Base-by-base conservation (phyloP, 2,329 filamentous ascomycete species). In the Aspergillus fumigatiaffinis region DNA sequence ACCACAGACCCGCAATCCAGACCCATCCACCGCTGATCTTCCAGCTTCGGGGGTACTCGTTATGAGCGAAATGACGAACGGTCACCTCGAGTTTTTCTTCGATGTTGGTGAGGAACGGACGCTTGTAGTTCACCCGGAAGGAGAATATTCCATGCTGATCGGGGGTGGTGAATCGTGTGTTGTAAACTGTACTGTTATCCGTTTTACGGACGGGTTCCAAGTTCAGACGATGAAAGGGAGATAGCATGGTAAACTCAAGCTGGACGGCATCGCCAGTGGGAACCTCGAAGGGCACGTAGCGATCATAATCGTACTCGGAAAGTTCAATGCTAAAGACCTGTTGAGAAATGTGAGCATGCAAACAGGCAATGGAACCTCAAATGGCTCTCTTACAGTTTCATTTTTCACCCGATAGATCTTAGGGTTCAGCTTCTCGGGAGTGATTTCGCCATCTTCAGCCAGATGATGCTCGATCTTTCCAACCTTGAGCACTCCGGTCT, bases 131-230 rank as follows among this genome's bases (percentile, higher is more conserved):
- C 76, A 97, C 84, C 72, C 88, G 86, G 84, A 99, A 97, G 79
- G 96, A 96, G 84, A 97, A 99, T 77, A 99, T 97, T 72, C 94
- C 94, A 79, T 99, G 94, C 77, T 99, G 94, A 74, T 99, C 94
- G 4, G 94, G 94, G 3, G 93, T 84, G 62, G 82, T 89, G 77
- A 99, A 97, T 25, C 84, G 82, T 49, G 84, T 82, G 61, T 83
- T 82, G 80, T 88, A 99, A 60, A 89, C 82, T 51, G 90, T 87
- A 62, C 87, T 86, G 67, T 90, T 87, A 54, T 81, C 75, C 1
- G 86, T 88, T 26, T 80, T 80, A 32, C 77, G 75, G 9, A 80
- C 73, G 14, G 85, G 83, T 8, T 78, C 68, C 32, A 99, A 86
- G 58, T 86, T 81, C 35, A 97, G 83, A 46, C 94, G 92, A 79